A percentile compares a stretch with the other conserved stretches of the same genome.
Conservation (phyloP, 202 grass and related monocot species). For the Musa balbisiana region DNA sequence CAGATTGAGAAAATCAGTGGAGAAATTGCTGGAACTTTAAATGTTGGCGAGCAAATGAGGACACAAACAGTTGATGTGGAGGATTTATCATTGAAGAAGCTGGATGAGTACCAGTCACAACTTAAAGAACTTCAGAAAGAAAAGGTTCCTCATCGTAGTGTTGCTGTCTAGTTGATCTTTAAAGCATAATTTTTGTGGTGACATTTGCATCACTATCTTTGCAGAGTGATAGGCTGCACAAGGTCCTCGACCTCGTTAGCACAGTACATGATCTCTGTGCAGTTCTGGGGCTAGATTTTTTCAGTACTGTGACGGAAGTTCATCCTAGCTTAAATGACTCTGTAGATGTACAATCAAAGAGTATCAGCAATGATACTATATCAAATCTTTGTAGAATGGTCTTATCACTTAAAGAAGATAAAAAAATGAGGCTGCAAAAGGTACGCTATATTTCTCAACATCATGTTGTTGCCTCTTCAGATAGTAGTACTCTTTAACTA, state of each 20-base stretch:
- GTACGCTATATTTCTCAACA: conserved; percentile 27
- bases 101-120: conserved; percentile 80
- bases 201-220: conserved; percentile 21
- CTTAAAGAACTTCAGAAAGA: conserved; percentile 96
- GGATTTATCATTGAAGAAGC: conserved; percentile 70
- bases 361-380: conserved; percentile 81
- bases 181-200: background rate
- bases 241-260: conserved; percentile 82
- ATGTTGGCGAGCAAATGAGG: conserved; percentile 51
- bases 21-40: conserved; percentile 80
- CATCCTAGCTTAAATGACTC: conserved; percentile 79
- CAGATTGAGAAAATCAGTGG: conserved; percentile 90
- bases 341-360: conserved; percentile 56
- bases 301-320: conserved; percentile 77
- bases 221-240: conserved; percentile 84
- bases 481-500: background rate
- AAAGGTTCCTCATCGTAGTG: conserved; percentile 52
- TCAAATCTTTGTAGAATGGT: conserved; percentile 80
- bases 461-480: background rate
- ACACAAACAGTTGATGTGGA: conserved; percentile 66
- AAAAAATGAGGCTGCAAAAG: conserved; percentile 68
- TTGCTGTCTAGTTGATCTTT: conserved; percentile 3
- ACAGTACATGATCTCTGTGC: conserved; percentile 85
- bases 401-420: conserved; percentile 77
- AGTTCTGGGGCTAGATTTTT: conserved; percentile 84